These are phyloP conservation scores for Ogataea nakhonphanomensis DNA, from an alignment of 805 yeast genomes.

Conservation along the genomic window DNA sequence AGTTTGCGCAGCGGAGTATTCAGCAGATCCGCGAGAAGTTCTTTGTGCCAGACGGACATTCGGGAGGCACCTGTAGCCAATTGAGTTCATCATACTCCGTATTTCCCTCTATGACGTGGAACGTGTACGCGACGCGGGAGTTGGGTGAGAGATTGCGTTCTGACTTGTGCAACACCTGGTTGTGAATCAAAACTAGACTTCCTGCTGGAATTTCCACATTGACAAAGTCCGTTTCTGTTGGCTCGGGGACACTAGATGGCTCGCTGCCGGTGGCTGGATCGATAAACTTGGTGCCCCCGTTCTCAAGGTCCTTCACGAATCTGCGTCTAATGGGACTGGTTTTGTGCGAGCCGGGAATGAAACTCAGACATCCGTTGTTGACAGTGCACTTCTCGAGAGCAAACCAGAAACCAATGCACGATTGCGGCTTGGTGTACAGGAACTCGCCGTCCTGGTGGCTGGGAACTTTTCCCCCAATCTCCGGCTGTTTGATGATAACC, in stretches of 20 bases:
- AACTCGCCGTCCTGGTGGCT: constrained; percentile 76
- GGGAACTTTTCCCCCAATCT: constrained; percentile 70
- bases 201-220: constrained; percentile 68
- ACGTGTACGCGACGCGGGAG: constrained; percentile 74
- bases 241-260: constrained; percentile 25
- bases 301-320: constrained; percentile 52
- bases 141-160: constrained; percentile 51
- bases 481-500: constrained; percentile 78
- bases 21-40: background rate
- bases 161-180: constrained; percentile 68
- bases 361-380: constrained; percentile 66
- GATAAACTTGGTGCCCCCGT: constrained; percentile 57
- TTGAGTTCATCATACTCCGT: constrained; percentile 59
- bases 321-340: constrained; percentile 53
- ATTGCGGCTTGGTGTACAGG: constrained; percentile 65
- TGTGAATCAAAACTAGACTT: constrained; percentile 65
- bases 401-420: constrained; percentile 78
- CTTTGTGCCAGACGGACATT: constrained; percentile 20
- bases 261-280: constrained; percentile 23
- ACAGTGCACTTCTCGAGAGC: constrained; percentile 71
- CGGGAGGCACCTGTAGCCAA: constrained; percentile 76
- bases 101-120: constrained; percentile 71
- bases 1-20: background rate
- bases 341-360: constrained; percentile 69
- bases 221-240: constrained; percentile 40